phyloP scores from a whole-genome alignment of 2,329 filamentous ascomycete species.

The Monilinia laxa region DNA sequence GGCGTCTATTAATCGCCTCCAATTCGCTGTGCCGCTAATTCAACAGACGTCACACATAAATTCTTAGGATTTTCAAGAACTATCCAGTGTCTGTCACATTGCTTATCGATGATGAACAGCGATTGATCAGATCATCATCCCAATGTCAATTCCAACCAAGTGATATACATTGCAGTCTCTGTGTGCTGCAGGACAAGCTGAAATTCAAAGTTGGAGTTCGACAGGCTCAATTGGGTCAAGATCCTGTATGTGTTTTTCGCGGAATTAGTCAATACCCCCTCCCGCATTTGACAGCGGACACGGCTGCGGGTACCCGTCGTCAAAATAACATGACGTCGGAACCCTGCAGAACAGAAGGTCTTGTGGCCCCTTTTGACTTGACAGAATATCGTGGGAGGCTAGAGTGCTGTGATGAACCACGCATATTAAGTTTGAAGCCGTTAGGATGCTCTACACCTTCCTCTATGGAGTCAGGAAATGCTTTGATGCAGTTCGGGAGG shows the following conservation, averaged over 20 bases:
- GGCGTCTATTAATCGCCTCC: constrained; percentile 22
- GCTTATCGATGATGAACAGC: constrained; percentile 29
- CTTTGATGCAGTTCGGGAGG: constrained; percentile 19
- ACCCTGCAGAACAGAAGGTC: constrained; percentile 33
- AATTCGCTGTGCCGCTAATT: constrained; percentile 18
- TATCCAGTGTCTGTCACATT: constrained; percentile 18
- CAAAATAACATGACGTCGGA: constrained; percentile 36
- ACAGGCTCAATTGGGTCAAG: constrained; percentile 16
- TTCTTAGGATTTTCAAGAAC: neutral
- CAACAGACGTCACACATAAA: constrained; percentile 21
- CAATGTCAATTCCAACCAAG: constrained; percentile 9
- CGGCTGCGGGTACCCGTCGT: constrained; percentile 31
- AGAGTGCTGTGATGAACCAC: constrained; percentile 25
- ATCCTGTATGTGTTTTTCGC: constrained; percentile 10
- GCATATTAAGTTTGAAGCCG: constrained; percentile 22
- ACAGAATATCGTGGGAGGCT: constrained; percentile 11
- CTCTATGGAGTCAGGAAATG: constrained; percentile 23
- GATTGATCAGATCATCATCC: constrained; percentile 25
- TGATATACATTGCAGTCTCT: neutral
- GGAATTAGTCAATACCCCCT: constrained; percentile 21
- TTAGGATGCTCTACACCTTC: constrained; percentile 19
- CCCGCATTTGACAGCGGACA: constrained; percentile 34
- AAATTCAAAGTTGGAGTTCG: constrained; percentile 3
- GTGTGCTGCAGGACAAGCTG: constrained; percentile 1
- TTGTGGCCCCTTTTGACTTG: constrained; percentile 26